phyloP scores from a whole-genome alignment of 2,329 filamentous ascomycete species.

The Paraconiothyrium sp. region DNA sequence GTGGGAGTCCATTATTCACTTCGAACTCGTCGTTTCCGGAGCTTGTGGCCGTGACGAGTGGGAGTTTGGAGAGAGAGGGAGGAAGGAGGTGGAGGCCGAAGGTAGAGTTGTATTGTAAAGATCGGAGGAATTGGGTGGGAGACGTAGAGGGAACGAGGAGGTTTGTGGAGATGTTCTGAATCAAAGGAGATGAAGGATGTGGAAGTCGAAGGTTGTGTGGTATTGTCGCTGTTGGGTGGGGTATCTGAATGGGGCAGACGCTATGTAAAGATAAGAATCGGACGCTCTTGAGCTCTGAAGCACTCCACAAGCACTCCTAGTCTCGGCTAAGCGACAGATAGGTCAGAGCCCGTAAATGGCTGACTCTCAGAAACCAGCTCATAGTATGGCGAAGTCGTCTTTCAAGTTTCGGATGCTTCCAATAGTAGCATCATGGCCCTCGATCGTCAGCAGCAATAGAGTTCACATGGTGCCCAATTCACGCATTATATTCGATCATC shows the following conservation, averaged over 20 bases:
- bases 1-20: slow-evolving; percentile 5
- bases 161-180: slow-evolving; percentile 7
- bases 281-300: no score
- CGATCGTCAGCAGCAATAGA: neutral
- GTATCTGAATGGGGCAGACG: no score
- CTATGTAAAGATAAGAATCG: no score
- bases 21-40: neutral
- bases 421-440: neutral
- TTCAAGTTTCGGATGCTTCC: neutral
- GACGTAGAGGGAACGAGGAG: neutral
- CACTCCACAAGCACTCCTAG: no score
- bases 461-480: no score
- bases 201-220: no score
- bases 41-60: neutral
- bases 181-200: no score
- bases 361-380: neutral
- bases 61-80: neutral
- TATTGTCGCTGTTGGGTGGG: no score
- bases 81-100: neutral
- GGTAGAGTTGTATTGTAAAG: slow-evolving; percentile 1
- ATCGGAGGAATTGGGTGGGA: neutral
- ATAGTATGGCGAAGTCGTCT: neutral
- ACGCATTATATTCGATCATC: no score
- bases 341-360: neutral
- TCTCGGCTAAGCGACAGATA: no score